phyloP scores from a whole-genome alignment of 2,329 filamentous ascomycete species.

The Aspergillus quadricinctus region DNA sequence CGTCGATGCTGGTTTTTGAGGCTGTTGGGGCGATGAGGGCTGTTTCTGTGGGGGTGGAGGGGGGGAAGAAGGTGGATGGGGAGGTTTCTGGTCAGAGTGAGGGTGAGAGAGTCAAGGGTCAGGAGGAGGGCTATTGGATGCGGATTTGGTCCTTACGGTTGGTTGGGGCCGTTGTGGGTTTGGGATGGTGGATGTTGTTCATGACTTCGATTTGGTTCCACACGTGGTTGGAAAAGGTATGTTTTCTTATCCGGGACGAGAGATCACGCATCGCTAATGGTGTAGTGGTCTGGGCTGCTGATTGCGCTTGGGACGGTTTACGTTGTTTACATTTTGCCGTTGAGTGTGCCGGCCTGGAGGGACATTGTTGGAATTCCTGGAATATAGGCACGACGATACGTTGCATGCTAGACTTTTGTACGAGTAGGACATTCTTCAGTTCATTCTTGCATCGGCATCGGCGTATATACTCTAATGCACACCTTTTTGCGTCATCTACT shows the following conservation, averaged over 20 bases:
- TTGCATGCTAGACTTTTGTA: not conserved
- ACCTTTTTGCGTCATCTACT: not conserved
- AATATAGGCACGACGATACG: constrained; percentile 19
- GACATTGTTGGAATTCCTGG: constrained; percentile 44
- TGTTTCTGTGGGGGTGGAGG: constrained; percentile 47
- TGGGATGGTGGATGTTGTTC: constrained; percentile 92
- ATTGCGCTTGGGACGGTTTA: constrained; percentile 48
- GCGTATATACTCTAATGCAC: constrained; percentile 3
- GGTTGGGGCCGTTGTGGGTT: constrained; percentile 55
- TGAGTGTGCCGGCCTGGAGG: constrained; percentile 41
- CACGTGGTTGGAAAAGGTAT: constrained; percentile 94
- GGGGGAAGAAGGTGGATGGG: constrained; percentile 29
- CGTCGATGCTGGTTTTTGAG: constrained; percentile 77
- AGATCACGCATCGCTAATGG: constrained; percentile 11
- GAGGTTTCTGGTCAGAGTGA: constrained; percentile 1
- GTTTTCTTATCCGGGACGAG: constrained; percentile 20
- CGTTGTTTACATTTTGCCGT: constrained; percentile 49
- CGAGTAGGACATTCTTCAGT: not conserved
- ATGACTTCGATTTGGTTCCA: constrained; percentile 99
- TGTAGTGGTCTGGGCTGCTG: constrained; percentile 47
- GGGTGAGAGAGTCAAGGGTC: constrained; percentile 18
- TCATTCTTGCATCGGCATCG: not conserved
- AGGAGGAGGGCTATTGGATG: constrained; percentile 45
- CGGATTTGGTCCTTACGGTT: constrained; percentile 53
- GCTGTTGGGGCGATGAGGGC: constrained; percentile 52